These are phyloP conservation scores for Caloboletus inedulis DNA, from an alignment of 1,284 basidiomycete species.

Conservation along the genomic window DNA sequence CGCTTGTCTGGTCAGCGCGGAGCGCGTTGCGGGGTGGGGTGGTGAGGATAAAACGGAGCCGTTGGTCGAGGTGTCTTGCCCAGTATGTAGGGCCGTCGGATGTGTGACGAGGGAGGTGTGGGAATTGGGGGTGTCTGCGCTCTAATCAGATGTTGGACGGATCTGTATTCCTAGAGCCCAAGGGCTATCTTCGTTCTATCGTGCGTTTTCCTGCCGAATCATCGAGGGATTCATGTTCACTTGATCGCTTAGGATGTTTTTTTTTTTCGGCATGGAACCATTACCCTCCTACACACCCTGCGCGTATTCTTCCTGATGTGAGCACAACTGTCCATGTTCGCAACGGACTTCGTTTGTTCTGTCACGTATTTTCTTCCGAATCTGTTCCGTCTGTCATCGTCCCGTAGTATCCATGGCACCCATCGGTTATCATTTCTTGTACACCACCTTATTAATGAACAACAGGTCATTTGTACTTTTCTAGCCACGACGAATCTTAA, in stretches of 20 bases:
- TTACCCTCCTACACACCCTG: neutral
- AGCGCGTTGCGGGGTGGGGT: constrained; percentile 62
- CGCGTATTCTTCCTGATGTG: constrained; percentile 4
- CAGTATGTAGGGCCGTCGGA: constrained; percentile 61
- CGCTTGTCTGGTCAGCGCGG: constrained; percentile 68
- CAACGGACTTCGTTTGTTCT: neutral
- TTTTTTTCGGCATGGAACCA: neutral
- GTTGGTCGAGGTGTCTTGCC: constrained; percentile 60
- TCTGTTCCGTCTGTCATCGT: neutral
- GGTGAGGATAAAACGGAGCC: constrained; percentile 43
- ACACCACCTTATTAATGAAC: neutral
- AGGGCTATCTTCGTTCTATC: neutral
- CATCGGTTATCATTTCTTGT: constrained; percentile 6
- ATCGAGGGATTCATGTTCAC: neutral
- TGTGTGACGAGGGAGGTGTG: constrained; percentile 56
- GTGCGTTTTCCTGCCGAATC: constrained; percentile 5
- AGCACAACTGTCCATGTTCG: neutral
- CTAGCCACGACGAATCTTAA: neutral
- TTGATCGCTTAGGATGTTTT: neutral
- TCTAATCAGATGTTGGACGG: constrained; percentile 16
- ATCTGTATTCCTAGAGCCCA: neutral
- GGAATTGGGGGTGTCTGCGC: constrained; percentile 46
- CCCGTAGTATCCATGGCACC: constrained; percentile 22
- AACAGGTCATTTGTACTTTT: constrained; percentile 17
- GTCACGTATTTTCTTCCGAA: neutral